Conservation (phyloP, 1,139 yeast species). For the Candida tropicalis region DNA sequence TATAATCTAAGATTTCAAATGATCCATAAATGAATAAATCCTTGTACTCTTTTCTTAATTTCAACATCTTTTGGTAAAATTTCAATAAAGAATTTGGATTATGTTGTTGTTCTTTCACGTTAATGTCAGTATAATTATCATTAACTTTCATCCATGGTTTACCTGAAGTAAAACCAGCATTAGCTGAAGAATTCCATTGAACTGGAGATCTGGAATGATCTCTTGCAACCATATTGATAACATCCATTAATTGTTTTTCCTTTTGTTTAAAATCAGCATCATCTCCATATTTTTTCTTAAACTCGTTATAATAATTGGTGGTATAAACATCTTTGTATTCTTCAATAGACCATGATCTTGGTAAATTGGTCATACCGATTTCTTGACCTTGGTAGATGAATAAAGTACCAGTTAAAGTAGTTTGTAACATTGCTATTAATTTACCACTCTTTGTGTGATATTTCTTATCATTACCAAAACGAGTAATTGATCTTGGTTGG, state of each 20-base stretch:
- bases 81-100: constrained; percentile 51
- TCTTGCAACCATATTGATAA: constrained; percentile 43
- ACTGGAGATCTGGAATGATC: constrained; percentile 63
- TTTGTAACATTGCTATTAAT: constrained; percentile 48
- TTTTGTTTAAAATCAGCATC: constrained; percentile 30
- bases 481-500: constrained; percentile 54
- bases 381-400: constrained; percentile 66
- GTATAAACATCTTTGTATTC: constrained; percentile 57
- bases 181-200: constrained; percentile 51
- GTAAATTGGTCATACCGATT: constrained; percentile 56
- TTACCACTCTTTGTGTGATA: constrained; percentile 46
- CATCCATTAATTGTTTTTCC: constrained; percentile 32
- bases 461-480: constrained; percentile 50
- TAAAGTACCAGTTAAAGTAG: constrained; percentile 56
- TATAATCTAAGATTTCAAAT: constrained; percentile 43
- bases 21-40: constrained; percentile 52
- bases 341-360: constrained; percentile 46
- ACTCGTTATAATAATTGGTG: constrained; percentile 42
- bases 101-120: constrained; percentile 47
- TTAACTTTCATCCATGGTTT: constrained; percentile 60
- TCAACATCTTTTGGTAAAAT: constrained; percentile 48
- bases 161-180: constrained; percentile 53
- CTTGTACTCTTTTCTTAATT: constrained; percentile 46
- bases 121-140: constrained; percentile 51
- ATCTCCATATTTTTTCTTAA: constrained; percentile 32